Evolutionary conservation across 208 protist genomes (phyloP).

Genomic region (Acanthamoeba triangularis): DNA sequence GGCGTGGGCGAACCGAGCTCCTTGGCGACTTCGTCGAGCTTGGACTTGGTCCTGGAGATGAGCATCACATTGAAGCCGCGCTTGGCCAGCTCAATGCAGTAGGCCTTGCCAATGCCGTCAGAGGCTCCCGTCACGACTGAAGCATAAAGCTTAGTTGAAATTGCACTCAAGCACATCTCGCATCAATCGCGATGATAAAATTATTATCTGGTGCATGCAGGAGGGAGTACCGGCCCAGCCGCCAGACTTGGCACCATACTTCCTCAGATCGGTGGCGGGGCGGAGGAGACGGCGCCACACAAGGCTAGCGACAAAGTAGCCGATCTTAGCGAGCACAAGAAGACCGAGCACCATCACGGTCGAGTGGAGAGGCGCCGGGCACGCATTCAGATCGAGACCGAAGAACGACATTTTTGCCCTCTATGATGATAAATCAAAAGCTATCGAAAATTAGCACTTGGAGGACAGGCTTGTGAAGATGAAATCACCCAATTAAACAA

Average conservation of each 20-base stretch:
- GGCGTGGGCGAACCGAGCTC: slow-evolving; percentile 83
- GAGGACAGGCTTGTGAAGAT: too few relatives aligned
- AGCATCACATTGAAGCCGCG: slow-evolving; percentile 96
- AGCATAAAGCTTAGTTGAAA: too few relatives aligned
- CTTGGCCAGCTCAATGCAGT: slow-evolving; percentile 94
- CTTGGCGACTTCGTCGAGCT: slow-evolving; percentile 92
- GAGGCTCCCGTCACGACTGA: slow-evolving; percentile 96
- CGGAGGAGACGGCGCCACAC: slow-evolving; percentile 31
- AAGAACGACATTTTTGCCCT: neutral
- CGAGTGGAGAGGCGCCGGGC: neutral
- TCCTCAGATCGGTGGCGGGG: slow-evolving; percentile 57
- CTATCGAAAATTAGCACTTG: too few relatives aligned
- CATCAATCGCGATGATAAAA: neutral
- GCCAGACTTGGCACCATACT: slow-evolving; percentile 55
- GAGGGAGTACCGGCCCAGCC: slow-evolving; percentile 68
- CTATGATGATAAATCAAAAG: too few relatives aligned
- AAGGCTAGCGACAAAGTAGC: neutral
- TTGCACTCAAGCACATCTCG: too few relatives aligned
- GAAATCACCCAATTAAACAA: too few relatives aligned
- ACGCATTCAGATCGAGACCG: neutral
- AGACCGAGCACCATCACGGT: slow-evolving; percentile 7
- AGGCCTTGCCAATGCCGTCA: slow-evolving; percentile 96
- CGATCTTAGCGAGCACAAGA: neutral
- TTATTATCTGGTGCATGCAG: too few relatives aligned
- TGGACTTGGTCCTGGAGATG: slow-evolving; percentile 93